Evolutionary conservation across 116 monocot species (phyloP).

Genomic region (Zostera marina): DNA sequence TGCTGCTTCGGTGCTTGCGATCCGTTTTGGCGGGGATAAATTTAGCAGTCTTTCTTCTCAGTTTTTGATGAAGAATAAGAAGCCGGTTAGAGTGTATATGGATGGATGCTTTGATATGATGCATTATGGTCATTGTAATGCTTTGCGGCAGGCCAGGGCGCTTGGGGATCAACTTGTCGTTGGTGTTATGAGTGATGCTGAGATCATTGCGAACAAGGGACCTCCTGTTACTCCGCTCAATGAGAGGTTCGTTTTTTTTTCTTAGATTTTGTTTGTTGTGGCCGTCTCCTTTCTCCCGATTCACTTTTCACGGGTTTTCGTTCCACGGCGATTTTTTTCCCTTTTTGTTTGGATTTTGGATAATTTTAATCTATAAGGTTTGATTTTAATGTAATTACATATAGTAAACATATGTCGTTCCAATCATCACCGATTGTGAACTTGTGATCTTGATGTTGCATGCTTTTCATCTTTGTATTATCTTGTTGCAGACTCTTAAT

Average conservation of each 20-base stretch:
- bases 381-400: too few relatives aligned
- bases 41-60: slow-evolving; percentile 3
- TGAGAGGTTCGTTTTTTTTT: slow-evolving; percentile 35
- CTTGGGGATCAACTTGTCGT: slow-evolving; percentile 85
- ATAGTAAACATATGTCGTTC: too few relatives aligned
- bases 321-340: too few relatives aligned
- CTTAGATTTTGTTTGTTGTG: too few relatives aligned
- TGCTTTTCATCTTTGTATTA: neutral
- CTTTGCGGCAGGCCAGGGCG: slow-evolving; percentile 67
- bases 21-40: slow-evolving; percentile 9
- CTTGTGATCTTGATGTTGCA: neutral
- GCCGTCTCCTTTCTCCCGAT: too few relatives aligned
- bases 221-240: slow-evolving; percentile 77
- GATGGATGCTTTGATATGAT: slow-evolving; percentile 98
- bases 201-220: slow-evolving; percentile 85
- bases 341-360: too few relatives aligned
- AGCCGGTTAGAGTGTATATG: slow-evolving; percentile 81
- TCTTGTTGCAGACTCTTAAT: slow-evolving; percentile 55
- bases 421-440: too few relatives aligned
- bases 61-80: slow-evolving; percentile 28
- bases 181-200: slow-evolving; percentile 82
- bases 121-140: slow-evolving; percentile 97
- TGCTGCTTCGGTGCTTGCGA: slow-evolving; percentile 23
- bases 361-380: too few relatives aligned
- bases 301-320: too few relatives aligned